phyloP scores from a whole-genome alignment of 768 basidiomycete genomes.

The Cystobasidium ongulense region DNA sequence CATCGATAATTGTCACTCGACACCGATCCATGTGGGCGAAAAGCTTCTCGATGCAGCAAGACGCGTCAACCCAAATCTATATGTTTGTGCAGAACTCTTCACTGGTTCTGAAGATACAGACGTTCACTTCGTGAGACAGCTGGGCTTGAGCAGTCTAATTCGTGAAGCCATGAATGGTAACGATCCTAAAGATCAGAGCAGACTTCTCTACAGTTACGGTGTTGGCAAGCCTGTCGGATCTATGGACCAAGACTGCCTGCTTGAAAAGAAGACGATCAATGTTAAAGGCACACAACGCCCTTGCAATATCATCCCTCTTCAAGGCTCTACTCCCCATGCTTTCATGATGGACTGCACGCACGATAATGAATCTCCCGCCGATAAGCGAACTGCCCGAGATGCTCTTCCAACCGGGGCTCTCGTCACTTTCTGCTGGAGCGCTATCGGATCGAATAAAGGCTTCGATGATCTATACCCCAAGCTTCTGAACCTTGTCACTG shows the following conservation, averaged over 20 bases:
- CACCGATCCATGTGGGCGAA: constrained; percentile 93
- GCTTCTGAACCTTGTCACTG: constrained; percentile 76
- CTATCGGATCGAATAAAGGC: constrained; percentile 87
- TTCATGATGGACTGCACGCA: constrained; percentile 92
- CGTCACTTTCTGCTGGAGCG: constrained; percentile 80
- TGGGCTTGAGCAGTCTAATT: constrained; percentile 88
- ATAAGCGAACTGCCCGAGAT: constrained; percentile 89
- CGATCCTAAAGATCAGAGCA: constrained; percentile 81
- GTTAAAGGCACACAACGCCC: constrained; percentile 69
- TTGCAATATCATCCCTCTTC: constrained; percentile 67
- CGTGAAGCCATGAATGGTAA: constrained; percentile 73
- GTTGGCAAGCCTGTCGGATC: constrained; percentile 92
- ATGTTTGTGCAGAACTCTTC: constrained; percentile 93
- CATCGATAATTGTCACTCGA: constrained; percentile 97
- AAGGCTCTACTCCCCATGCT: constrained; percentile 83
- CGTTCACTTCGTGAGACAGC: constrained; percentile 73
- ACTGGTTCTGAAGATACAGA: constrained; percentile 94
- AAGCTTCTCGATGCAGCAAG: constrained; percentile 84
- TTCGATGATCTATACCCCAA: constrained; percentile 97
- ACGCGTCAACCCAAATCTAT: constrained; percentile 79
- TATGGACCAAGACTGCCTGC: constrained; percentile 83
- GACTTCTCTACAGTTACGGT: constrained; percentile 79
- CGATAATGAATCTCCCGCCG: constrained; percentile 84
- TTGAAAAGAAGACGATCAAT: constrained; percentile 63
- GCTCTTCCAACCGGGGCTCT: constrained; percentile 87